Evolutionary conservation across 306 rosid species (phyloP).

Genomic region (Sphenostylis stenocarpa): DNA sequence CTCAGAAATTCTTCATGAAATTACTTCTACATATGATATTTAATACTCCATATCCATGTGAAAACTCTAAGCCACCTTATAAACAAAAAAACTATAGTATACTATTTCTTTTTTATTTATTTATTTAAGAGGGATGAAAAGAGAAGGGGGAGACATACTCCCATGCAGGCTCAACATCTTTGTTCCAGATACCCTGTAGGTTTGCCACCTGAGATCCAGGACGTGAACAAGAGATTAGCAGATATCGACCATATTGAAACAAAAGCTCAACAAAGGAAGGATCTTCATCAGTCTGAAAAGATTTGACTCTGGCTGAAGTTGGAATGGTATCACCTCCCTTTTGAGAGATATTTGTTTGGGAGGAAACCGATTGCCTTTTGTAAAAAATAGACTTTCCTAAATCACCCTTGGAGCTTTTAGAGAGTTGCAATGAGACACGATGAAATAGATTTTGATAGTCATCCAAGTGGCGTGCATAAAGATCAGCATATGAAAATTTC

Average conservation of each 20-base stretch:
- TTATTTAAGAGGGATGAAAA: constrained; percentile 7
- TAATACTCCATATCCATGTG: constrained; percentile 5
- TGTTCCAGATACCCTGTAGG: constrained; percentile 95
- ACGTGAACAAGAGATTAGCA: constrained; percentile 81
- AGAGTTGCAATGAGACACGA: constrained; percentile 86
- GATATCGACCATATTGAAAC: constrained; percentile 93
- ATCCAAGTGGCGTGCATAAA: constrained; percentile 65
- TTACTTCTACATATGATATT: constrained; percentile 8
- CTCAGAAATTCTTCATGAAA: constrained; percentile 12
- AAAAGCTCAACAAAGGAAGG: constrained; percentile 89
- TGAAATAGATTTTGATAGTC: constrained; percentile 86
- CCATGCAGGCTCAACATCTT: constrained; percentile 80
- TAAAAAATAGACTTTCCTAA: constrained; percentile 27
- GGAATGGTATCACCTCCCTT: constrained; percentile 49
- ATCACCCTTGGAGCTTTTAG: constrained; percentile 54
- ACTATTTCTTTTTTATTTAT: background rate
- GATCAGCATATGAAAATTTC: constrained; percentile 57
- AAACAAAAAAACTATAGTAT: constrained; percentile 3
- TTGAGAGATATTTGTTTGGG: constrained; percentile 35
- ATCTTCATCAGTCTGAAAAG: constrained; percentile 84
- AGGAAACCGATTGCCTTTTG: constrained; percentile 21
- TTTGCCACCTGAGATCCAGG: constrained; percentile 88
- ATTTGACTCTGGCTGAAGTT: constrained; percentile 82
- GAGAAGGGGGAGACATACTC: constrained; percentile 57
- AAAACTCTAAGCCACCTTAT: constrained; percentile 19